Evolutionary conservation across 768 basidiomycete species (phyloP).

Genomic region (Mycena rosella): DNA sequence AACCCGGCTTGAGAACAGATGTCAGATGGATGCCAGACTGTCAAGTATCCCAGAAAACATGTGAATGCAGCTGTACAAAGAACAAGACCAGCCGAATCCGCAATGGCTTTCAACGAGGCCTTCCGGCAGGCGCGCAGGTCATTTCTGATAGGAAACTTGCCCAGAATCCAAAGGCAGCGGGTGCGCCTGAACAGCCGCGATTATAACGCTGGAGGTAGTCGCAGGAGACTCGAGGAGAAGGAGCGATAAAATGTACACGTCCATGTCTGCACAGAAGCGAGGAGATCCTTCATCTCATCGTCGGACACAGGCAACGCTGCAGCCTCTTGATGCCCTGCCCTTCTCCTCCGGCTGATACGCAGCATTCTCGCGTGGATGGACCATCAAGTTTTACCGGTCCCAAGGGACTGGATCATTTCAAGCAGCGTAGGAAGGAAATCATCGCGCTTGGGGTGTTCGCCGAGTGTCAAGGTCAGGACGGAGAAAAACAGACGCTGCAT

Average conservation of each 20-base stretch:
- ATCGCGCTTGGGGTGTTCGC: neutral
- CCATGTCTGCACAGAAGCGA: too few relatives aligned
- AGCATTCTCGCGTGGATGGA: neutral
- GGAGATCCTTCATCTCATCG: too few relatives aligned
- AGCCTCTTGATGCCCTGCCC: too few relatives aligned
- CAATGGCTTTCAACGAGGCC: neutral
- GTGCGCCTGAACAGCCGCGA: slow-evolving; percentile 1
- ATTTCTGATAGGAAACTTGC: slow-evolving; percentile 9
- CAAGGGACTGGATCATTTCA: slow-evolving; percentile 3
- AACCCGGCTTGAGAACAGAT: neutral
- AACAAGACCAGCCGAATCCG: neutral
- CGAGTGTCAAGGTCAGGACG: neutral
- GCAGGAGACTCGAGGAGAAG: neutral
- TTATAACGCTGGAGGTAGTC: slow-evolving; percentile 2
- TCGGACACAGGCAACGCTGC: too few relatives aligned
- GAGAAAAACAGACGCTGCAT: too few relatives aligned
- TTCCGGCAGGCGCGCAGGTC: neutral
- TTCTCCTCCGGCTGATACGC: too few relatives aligned
- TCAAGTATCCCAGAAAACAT: slow-evolving; percentile 8
- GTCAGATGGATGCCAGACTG: slow-evolving; percentile 6
- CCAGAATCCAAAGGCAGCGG: slow-evolving; percentile 7
- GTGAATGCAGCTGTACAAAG: neutral
- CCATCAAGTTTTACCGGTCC: neutral
- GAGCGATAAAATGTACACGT: slow-evolving; percentile 1
- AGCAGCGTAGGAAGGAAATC: slow-evolving; percentile 1